Conservation (phyloP, 768 basidiomycete species). For the Suillus brevipes region DNA sequence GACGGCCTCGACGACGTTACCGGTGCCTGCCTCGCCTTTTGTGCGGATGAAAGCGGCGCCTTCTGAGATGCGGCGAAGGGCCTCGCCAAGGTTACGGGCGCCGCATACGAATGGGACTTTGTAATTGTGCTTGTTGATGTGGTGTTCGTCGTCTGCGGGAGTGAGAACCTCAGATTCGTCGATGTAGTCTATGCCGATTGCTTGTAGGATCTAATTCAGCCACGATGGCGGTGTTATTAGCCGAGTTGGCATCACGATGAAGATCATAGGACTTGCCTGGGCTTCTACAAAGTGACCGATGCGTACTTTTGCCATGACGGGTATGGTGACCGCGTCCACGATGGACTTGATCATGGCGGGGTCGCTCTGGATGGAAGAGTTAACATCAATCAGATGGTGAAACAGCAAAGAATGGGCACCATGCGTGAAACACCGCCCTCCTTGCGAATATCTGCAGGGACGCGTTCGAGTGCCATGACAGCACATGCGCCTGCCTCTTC, state of each 20-base stretch:
- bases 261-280: constrained; percentile 56
- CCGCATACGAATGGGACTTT: constrained; percentile 97
- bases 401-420: constrained; percentile 47
- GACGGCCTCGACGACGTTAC: constrained; percentile 92
- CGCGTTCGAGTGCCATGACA: constrained; percentile 95
- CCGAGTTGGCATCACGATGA: neutral
- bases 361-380: constrained; percentile 60
- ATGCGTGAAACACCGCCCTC: constrained; percentile 95
- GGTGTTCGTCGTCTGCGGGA: constrained; percentile 93
- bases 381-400: neutral
- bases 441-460: constrained; percentile 91
- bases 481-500: constrained; percentile 98
- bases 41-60: constrained; percentile 99
- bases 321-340: constrained; percentile 91
- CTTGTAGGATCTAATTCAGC: constrained; percentile 79
- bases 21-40: constrained; percentile 90
- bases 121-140: constrained; percentile 95
- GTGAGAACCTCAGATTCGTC: constrained; percentile 95
- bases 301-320: constrained; percentile 94
- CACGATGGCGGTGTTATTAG: neutral
- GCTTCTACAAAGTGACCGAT: constrained; percentile 99
- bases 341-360: constrained; percentile 97
- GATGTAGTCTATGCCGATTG: constrained; percentile 94
- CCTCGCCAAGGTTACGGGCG: constrained; percentile 92
- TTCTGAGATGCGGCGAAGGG: constrained; percentile 93